Conservation (phyloP, 129 eudicot species). For the Flaveria robusta region DNA sequence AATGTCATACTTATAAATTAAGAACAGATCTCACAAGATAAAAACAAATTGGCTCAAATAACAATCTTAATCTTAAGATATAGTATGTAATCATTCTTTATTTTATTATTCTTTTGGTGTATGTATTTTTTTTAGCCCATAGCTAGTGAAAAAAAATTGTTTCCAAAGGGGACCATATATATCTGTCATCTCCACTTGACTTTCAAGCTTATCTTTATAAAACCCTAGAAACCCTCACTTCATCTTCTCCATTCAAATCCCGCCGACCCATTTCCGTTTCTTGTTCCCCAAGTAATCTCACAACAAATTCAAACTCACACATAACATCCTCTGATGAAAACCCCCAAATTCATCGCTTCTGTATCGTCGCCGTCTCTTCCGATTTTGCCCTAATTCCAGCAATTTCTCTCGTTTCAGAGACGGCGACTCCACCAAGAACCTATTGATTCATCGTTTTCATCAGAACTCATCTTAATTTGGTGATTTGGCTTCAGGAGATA, state of each 20-base stretch:
- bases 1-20: too few species aligned
- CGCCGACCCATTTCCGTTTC: slow-evolving; percentile 20
- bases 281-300: slow-evolving; percentile 21
- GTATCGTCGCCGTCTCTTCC: slow-evolving; percentile 44
- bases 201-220: slow-evolving; percentile 27
- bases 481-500: slow-evolving; percentile 23
- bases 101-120: too few species aligned
- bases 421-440: slow-evolving; percentile 37
- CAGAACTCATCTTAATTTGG: not conserved
- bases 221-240: slow-evolving; percentile 25
- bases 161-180: not conserved
- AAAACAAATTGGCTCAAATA: too few species aligned
- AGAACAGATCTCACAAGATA: too few species aligned
- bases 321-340: slow-evolving; percentile 28
- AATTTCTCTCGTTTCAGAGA: slow-evolving; percentile 21
- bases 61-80: too few species aligned
- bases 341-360: slow-evolving; percentile 23
- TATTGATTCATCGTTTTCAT: slow-evolving; percentile 29
- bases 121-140: too few species aligned
- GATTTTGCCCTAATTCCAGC: slow-evolving; percentile 3
- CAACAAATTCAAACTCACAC: slow-evolving; percentile 27
- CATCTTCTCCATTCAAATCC: slow-evolving; percentile 6
- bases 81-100: too few species aligned
- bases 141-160: too few species aligned
- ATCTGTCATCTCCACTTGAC: slow-evolving; percentile 19